These are phyloP conservation scores for Nannochloris sp. DNA, from an alignment of 139 green algal genomes.

Conservation along the genomic window DNA sequence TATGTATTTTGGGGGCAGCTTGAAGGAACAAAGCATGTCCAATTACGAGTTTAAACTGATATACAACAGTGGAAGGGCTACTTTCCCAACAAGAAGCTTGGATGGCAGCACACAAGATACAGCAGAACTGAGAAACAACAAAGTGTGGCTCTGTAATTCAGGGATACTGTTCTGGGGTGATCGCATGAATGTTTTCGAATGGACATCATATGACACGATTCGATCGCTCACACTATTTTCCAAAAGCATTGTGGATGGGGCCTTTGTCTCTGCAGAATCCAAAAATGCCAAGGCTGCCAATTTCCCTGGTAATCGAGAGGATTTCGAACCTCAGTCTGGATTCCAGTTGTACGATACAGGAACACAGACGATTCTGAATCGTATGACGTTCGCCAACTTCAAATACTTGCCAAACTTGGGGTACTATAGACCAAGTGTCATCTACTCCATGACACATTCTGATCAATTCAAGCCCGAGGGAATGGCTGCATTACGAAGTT, in stretches of 20 bases:
- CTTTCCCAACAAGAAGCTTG: neutral
- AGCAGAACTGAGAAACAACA: neutral
- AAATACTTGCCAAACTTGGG: slow-evolving; percentile 34
- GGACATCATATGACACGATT: slow-evolving; percentile 1
- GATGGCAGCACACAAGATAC: neutral
- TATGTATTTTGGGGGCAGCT: slow-evolving; percentile 45
- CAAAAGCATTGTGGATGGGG: slow-evolving; percentile 29
- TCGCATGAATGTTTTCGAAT: neutral
- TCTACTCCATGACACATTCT: slow-evolving; percentile 35
- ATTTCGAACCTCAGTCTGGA: slow-evolving; percentile 39
- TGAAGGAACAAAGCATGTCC: slow-evolving; percentile 19
- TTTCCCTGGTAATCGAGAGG: slow-evolving; percentile 31
- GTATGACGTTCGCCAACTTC: slow-evolving; percentile 46
- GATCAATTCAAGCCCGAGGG: slow-evolving; percentile 48
- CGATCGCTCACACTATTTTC: neutral
- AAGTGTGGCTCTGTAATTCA: slow-evolving; percentile 1
- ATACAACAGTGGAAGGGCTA: neutral
- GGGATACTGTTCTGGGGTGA: neutral
- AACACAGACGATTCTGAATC: slow-evolving; percentile 43
- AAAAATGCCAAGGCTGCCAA: slow-evolving; percentile 21
- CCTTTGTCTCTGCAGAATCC: slow-evolving; percentile 21
- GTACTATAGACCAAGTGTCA: slow-evolving; percentile 16
- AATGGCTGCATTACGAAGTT: slow-evolving; percentile 20
- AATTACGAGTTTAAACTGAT: slow-evolving; percentile 7
- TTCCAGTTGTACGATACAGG: slow-evolving; percentile 42